These are phyloP conservation scores for Backusella psychrophila DNA, from an alignment of 192 early-diverging fungal genomes.

Conservation along the genomic window DNA sequence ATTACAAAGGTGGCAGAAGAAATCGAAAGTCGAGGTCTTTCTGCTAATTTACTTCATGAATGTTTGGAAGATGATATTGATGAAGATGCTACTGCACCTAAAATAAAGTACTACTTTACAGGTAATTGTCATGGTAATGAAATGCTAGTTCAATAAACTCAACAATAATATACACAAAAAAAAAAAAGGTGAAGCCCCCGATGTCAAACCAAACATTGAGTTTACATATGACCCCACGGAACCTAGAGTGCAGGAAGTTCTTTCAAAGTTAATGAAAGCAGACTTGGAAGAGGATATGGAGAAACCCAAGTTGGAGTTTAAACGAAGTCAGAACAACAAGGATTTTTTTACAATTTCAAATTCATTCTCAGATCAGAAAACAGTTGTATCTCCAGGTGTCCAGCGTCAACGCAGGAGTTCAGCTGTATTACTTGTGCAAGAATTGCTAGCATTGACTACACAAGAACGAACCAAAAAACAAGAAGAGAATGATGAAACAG, in stretches of 20 bases:
- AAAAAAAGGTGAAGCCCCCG: conserved; percentile 6
- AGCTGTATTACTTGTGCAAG: conserved; percentile 1
- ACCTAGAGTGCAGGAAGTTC: conserved; percentile 9
- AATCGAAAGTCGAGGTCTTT: conserved; percentile 52
- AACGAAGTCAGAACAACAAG: background rate
- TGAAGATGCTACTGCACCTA: conserved; percentile 10
- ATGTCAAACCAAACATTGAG: conserved; percentile 14
- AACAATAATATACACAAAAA: background rate
- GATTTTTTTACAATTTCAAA: conserved; percentile 7
- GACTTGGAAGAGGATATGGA: background rate
- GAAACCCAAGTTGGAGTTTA: conserved; percentile 1
- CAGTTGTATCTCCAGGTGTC: background rate
- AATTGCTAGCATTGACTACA: background rate
- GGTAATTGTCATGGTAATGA: conserved; percentile 9
- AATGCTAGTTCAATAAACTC: background rate
- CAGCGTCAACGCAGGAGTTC: background rate
- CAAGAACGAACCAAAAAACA: background rate
- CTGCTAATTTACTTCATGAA: conserved; percentile 28
- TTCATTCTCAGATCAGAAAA: background rate
- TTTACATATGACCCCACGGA: conserved; percentile 11
- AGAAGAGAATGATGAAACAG: background rate
- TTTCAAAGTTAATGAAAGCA: background rate
- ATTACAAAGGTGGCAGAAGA: conserved; percentile 72
- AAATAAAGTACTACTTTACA: conserved; percentile 32
- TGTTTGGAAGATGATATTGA: conserved; percentile 14